A percentile compares a stretch with the other conserved stretches of the same genome.
phyloP scores from a whole-genome alignment of 169 alveolate species.

The Plasmodium vinckei region DNA sequence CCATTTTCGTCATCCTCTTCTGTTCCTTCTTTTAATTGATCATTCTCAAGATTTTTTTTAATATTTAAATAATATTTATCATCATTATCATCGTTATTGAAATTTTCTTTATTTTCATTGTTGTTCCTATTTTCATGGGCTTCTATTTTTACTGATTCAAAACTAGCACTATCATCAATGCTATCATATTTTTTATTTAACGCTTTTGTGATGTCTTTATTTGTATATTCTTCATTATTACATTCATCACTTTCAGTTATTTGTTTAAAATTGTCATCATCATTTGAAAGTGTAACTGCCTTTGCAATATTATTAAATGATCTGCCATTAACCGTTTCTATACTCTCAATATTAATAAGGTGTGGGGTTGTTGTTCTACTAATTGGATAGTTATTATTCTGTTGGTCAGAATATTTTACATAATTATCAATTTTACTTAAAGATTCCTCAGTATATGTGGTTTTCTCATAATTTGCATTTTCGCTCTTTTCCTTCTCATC shows the following conservation, averaged over 20 bases:
- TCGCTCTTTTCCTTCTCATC: conserved; percentile 20
- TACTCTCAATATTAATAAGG: conserved; percentile 40
- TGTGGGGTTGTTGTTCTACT: conserved; percentile 71
- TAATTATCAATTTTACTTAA: conserved; percentile 39
- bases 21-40: neutral
- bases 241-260: conserved; percentile 23
- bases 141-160: conserved; percentile 20
- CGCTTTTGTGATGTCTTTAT: neutral
- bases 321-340: conserved; percentile 57
- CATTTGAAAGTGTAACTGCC: conserved; percentile 23
- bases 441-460: conserved; percentile 25
- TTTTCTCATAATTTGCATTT: conserved; percentile 1
- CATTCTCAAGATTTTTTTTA: conserved; percentile 3
- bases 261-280: conserved; percentile 11
- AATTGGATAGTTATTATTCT: conserved; percentile 32
- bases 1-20: conserved; percentile 18
- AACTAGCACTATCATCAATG: neutral
- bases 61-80: neutral
- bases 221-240: neutral
- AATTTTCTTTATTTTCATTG: neutral
- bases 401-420: conserved; percentile 30
- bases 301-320: conserved; percentile 13
- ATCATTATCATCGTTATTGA: neutral
- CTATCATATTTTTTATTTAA: neutral
- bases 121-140: conserved; percentile 28